A percentile compares a stretch with the other conserved stretches of the same genome.
Evolutionary conservation across 1,139 yeast species (phyloP).

Genomic region (Magnusiomyces suaveolens): DNA sequence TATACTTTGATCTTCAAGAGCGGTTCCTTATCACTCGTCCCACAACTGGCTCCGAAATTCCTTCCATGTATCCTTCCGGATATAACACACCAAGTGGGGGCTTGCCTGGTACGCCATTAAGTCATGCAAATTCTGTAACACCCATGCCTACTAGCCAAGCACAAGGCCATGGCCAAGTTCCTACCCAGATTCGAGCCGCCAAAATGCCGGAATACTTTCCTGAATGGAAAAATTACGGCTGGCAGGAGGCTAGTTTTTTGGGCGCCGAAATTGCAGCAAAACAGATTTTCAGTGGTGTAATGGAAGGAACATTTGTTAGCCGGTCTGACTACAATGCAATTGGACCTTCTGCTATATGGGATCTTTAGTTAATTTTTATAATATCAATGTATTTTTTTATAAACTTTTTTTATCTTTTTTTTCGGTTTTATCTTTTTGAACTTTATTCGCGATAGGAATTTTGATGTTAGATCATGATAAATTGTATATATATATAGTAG

Average conservation of each 20-base stretch:
- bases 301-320: conserved; percentile 59
- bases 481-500: too few species aligned
- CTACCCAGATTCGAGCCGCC: conserved; percentile 57
- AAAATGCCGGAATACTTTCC: conserved; percentile 87
- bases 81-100: conserved; percentile 28
- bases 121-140: conserved; percentile 17
- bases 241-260: conserved; percentile 66
- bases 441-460: not conserved
- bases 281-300: conserved; percentile 56
- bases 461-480: not conserved
- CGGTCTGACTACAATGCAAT: conserved; percentile 64
- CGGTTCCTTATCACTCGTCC: conserved; percentile 45
- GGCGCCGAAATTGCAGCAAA: conserved; percentile 87
- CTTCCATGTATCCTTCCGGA: conserved; percentile 31
- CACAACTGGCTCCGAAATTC: conserved; percentile 32
- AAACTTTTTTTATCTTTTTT: not conserved
- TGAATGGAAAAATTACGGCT: conserved; percentile 83
- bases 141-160: not conserved
- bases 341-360: conserved; percentile 64
- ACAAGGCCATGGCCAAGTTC: conserved; percentile 51
- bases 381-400: not conserved
- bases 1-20: conserved; percentile 49
- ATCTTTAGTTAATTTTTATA: conserved; percentile 24
- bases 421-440: not conserved
- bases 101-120: conserved; percentile 14